Conservation (phyloP, 345 rosid genomes). For the Rhizophora apiculata region DNA sequence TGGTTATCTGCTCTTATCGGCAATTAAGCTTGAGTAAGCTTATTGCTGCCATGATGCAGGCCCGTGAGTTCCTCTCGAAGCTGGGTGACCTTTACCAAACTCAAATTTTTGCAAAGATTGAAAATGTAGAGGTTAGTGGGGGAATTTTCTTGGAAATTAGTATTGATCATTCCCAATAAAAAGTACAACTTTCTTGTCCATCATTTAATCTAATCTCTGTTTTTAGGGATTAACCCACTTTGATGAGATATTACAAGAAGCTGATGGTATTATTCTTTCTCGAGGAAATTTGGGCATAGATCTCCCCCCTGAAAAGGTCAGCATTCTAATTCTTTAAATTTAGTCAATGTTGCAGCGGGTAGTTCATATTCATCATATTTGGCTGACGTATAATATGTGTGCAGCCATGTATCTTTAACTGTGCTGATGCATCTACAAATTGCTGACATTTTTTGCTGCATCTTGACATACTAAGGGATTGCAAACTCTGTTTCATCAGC, state of each 20-base stretch:
- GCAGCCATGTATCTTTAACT: not conserved
- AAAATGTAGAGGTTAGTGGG: constrained; percentile 69
- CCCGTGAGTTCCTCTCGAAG: constrained; percentile 76
- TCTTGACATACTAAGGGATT: not conserved
- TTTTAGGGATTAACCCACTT: constrained; percentile 85
- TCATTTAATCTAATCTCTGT: not conserved
- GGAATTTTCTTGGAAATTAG: not conserved
- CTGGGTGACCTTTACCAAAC: constrained; percentile 83
- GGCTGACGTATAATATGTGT: not conserved
- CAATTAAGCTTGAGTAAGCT: not conserved
- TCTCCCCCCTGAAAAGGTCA: constrained; percentile 97
- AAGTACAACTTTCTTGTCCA: constrained; percentile 1
- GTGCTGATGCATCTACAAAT: not conserved
- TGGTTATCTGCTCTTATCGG: not conserved
- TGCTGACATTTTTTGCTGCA: not conserved
- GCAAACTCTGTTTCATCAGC: no score
- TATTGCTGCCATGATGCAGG: constrained; percentile 41
- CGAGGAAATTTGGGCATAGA: constrained; percentile 98
- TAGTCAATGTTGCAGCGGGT: not conserved
- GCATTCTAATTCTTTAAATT: constrained; percentile 13
- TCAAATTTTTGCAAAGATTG: constrained; percentile 95
- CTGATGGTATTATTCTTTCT: constrained; percentile 97
- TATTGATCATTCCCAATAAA: no score
- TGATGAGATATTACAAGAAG: constrained; percentile 97
- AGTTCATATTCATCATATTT: not conserved